Evolutionary conservation across 1,284 basidiomycete genomes (phyloP).

Genomic region (Ustilago shanxiensis): DNA sequence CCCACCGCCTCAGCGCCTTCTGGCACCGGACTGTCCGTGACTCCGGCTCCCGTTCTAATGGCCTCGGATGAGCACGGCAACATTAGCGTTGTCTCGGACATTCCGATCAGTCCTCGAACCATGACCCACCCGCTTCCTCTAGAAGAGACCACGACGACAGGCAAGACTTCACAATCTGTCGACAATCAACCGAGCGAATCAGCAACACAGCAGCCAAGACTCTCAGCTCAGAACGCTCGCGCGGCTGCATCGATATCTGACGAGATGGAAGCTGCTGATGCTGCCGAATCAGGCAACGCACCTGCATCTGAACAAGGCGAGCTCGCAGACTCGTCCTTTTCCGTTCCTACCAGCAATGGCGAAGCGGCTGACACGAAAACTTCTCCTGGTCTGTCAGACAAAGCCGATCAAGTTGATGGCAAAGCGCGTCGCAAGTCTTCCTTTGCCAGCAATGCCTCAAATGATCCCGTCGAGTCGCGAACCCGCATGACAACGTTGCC

Average conservation of each 20-base stretch:
- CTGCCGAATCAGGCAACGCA: conserved; percentile 8
- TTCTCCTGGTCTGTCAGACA: conserved; percentile 39
- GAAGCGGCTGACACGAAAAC: not conserved
- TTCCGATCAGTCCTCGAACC: conserved; percentile 31
- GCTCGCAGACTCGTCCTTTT: not conserved
- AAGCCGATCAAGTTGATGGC: conserved; percentile 36
- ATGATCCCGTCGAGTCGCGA: conserved; percentile 71
- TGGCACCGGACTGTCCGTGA: not conserved
- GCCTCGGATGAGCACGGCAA: conserved; percentile 48
- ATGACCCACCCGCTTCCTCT: not conserved
- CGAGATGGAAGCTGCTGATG: conserved; percentile 28
- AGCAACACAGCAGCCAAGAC: not conserved
- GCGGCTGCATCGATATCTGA: conserved; percentile 29
- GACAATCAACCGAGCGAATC: not conserved
- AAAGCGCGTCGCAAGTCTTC: conserved; percentile 43
- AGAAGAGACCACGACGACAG: not conserved
- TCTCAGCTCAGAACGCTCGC: not conserved
- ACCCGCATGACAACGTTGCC: conserved; percentile 83
- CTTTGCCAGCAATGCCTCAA: conserved; percentile 12
- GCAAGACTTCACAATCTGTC: not conserved
- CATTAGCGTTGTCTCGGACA: conserved; percentile 34
- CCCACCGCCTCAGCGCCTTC: not conserved
- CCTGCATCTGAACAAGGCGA: not conserved
- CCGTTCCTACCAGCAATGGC: not conserved
- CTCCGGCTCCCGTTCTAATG: conserved; percentile 24